phyloP scores from a whole-genome alignment of 305 asterid species.

The Andrographis paniculata region DNA sequence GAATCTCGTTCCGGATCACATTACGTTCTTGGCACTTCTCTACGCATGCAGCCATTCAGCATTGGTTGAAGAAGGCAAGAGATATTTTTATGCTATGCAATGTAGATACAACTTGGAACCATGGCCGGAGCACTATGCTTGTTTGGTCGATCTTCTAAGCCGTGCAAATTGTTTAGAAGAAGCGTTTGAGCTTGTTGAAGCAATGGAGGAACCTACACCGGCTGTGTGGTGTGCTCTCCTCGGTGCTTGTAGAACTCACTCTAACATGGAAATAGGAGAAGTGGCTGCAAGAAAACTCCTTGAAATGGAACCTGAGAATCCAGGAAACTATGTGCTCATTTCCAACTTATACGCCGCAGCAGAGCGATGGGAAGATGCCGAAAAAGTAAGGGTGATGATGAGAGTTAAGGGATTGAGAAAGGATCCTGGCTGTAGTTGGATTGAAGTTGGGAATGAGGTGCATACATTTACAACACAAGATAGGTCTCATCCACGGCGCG shows the following conservation, averaged over 20 bases:
- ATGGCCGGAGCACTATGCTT: constrained; percentile 79
- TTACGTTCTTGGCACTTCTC: constrained; percentile 58
- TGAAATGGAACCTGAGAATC: constrained; percentile 59
- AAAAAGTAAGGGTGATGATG: constrained; percentile 55
- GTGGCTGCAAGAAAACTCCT: constrained; percentile 72
- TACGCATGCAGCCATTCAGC: constrained; percentile 82
- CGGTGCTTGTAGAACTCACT: constrained; percentile 59
- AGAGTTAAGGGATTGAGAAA: constrained; percentile 64
- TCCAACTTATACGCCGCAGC: constrained; percentile 61
- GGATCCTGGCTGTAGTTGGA: constrained; percentile 96
- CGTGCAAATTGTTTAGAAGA: constrained; percentile 71
- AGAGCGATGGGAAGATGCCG: constrained; percentile 72
- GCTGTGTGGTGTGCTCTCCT: constrained; percentile 79
- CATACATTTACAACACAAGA: constrained; percentile 64
- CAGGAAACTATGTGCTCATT: constrained; percentile 71
- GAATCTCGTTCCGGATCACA: constrained; percentile 50
- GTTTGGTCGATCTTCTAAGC: constrained; percentile 79
- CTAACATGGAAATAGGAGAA: constrained; percentile 61
- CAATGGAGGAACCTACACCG: constrained; percentile 59
- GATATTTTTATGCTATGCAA: constrained; percentile 41
- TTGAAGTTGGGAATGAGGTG: constrained; percentile 48
- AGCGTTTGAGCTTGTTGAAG: constrained; percentile 42
- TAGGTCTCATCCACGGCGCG: constrained; percentile 53
- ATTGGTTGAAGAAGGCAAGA: constrained; percentile 58
- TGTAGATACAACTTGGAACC: constrained; percentile 49